Evolutionary conservation across 2,329 filamentous ascomycete species (phyloP).

Genomic region (Acrodontium crateriforme): DNA sequence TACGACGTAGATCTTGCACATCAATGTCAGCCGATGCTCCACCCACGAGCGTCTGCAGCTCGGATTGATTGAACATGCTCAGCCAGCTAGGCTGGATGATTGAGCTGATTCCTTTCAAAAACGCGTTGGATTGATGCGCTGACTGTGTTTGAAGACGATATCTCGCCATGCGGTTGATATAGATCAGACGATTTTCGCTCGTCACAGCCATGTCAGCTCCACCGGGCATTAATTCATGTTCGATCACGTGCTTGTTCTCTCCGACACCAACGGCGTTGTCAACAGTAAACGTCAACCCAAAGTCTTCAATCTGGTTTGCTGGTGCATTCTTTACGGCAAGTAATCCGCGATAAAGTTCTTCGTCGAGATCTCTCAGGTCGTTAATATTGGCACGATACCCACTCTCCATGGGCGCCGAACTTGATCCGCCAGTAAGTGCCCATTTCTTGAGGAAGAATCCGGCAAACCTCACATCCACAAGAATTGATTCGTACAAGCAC

Average conservation of each 20-base stretch:
- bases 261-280: slow-evolving; percentile 46
- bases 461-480: slow-evolving; percentile 85
- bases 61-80: slow-evolving; percentile 95
- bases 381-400: slow-evolving; percentile 87
- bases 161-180: slow-evolving; percentile 80
- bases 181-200: slow-evolving; percentile 84
- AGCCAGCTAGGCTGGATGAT: slow-evolving; percentile 91
- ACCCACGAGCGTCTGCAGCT: slow-evolving; percentile 84
- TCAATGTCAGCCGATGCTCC: slow-evolving; percentile 73
- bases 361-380: slow-evolving; percentile 82
- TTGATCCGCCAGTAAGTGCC: slow-evolving; percentile 57
- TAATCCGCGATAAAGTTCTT: slow-evolving; percentile 78
- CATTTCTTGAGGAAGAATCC: slow-evolving; percentile 95
- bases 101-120: slow-evolving; percentile 68
- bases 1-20: slow-evolving; percentile 66
- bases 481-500: slow-evolving; percentile 91
- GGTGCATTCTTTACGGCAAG: slow-evolving; percentile 69
- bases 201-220: slow-evolving; percentile 70
- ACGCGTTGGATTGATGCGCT: slow-evolving; percentile 67
- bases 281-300: slow-evolving; percentile 79
- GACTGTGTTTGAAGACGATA: slow-evolving; percentile 77
- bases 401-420: slow-evolving; percentile 50
- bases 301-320: slow-evolving; percentile 63
- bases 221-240: slow-evolving; percentile 60
- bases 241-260: slow-evolving; percentile 44